Percentiles rank a stretch among this genome's conserved stretches.
phyloP scores from a whole-genome alignment of 257 asterid genomes.

The Nicotiana benthamiana region DNA sequence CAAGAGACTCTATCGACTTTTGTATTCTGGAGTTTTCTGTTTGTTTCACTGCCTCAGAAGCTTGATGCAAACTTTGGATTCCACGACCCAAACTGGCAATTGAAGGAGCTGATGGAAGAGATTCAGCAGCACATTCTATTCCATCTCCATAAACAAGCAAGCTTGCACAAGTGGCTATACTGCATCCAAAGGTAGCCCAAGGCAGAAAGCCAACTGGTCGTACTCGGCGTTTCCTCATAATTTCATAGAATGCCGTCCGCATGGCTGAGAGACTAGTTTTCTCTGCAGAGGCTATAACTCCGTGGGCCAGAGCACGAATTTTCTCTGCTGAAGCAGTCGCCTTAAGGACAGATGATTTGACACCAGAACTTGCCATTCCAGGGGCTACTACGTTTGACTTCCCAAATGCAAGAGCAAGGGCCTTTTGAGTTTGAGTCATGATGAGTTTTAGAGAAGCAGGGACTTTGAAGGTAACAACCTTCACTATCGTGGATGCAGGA shows the following conservation, averaged over 20 bases:
- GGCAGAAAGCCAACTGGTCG: slow-evolving; percentile 53
- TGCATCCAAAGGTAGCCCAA: slow-evolving; percentile 82
- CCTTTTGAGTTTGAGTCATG: slow-evolving; percentile 59
- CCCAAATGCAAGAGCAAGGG: slow-evolving; percentile 43
- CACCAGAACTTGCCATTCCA: slow-evolving; percentile 42
- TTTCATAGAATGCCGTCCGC: slow-evolving; percentile 78
- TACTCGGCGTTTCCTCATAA: slow-evolving; percentile 68
- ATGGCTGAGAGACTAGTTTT: slow-evolving; percentile 83
- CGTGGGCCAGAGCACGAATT: slow-evolving; percentile 60
- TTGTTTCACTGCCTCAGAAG: slow-evolving; percentile 47
- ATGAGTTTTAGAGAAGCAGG: slow-evolving; percentile 65
- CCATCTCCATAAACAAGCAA: slow-evolving; percentile 78
- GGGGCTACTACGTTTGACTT: slow-evolving; percentile 50
- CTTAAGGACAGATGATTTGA: slow-evolving; percentile 47
- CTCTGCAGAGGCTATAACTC: slow-evolving; percentile 77
- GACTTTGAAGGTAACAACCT: slow-evolving; percentile 51
- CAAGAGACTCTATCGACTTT: slow-evolving; percentile 51
- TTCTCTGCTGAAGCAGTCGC: slow-evolving; percentile 71
- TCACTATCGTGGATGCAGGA: slow-evolving; percentile 61
- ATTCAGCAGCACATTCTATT: slow-evolving; percentile 87
- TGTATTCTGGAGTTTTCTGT: slow-evolving; percentile 62
- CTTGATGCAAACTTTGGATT: slow-evolving; percentile 57
- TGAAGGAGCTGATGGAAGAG: slow-evolving; percentile 73
- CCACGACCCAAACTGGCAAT: slow-evolving; percentile 96
- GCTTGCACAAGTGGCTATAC: slow-evolving; percentile 73